Evolutionary conservation across 148 eudicot species (phyloP), one percentile per base, ranked within the genome.

Genomic region (Suaeda aralocaspica): DNA sequence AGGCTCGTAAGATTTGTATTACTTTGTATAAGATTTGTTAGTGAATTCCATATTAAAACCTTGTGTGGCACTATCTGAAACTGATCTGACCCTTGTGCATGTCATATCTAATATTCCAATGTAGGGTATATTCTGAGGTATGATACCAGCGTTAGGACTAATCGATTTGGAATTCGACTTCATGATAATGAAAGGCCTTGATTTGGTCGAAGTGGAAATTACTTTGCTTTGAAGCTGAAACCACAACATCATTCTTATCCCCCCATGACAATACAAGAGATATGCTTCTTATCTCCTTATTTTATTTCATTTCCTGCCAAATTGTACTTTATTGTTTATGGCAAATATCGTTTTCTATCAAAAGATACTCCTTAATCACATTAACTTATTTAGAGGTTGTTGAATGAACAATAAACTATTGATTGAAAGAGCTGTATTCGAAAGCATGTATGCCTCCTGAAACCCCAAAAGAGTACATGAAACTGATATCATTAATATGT

Each of bases 121-220:
- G n/a, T n/a, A n/a, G n/a, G n/a, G n/a, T n/a, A n/a, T n/a, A n/a
- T n/a, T n/a, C n/a, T n/a, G n/a, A n/a, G n/a, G n/a, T n/a, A n/a
- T n/a, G n/a, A n/a, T n/a, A n/a, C n/a, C n/a, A n/a, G n/a, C n/a
- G n/a, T n/a, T n/a, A n/a, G n/a, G n/a, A n/a, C 41, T 55, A 55
- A 55, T 55, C 6, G 31, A 25, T 33, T 60, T 39, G 50, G 29
- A 39, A 41, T 16, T 63, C 8, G 41, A 34, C 66, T 39, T 41
- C 66, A 41, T 63, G 65, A 61, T 34, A 36, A 36, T 39, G 67
- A 41, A 42, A 39, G 49, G 30, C 67, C 67, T 41, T 41, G 67
- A 63, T 63, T 63, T 63, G 50, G 11, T 22, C 26, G 30, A 41
- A 63, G 31, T 63, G 50, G 50, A 39, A 24, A 19, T 41, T 22